Percentiles rank a stretch among this genome's conserved stretches.
Conservation (phyloP, 148 eudicot species). For the Selenicereus undatus region DNA sequence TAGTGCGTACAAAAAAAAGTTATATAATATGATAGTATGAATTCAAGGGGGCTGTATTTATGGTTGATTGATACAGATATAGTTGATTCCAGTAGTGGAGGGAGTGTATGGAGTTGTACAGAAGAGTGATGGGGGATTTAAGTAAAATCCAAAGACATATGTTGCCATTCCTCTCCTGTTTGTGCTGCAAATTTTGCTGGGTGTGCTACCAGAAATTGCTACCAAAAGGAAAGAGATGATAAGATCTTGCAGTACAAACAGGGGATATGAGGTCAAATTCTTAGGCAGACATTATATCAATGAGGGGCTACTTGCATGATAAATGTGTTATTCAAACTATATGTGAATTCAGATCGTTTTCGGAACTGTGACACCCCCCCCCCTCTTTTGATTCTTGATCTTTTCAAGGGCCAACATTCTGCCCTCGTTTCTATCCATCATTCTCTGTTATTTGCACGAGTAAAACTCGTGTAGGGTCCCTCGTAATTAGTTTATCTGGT, state of each 20-base stretch:
- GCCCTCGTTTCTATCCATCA: background rate
- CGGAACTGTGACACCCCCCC: background rate
- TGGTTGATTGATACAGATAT: background rate
- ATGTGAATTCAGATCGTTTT: conserved; percentile 9
- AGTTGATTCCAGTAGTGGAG: background rate
- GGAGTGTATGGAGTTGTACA: conserved; percentile 30
- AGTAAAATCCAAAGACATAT: conserved; percentile 22
- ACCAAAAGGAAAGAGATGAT: conserved; percentile 29
- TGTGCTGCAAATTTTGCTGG: conserved; percentile 31
- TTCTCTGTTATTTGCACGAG: background rate
- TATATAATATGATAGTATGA: background rate
- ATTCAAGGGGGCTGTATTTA: background rate
- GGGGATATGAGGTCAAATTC: conserved; percentile 18
- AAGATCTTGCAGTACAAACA: conserved; percentile 22
- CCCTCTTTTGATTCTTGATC: background rate
- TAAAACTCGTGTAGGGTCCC: background rate
- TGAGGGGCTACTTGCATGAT: background rate
- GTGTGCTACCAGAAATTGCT: conserved; percentile 24
- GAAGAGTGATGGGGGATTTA: conserved; percentile 29
- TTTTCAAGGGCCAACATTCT: conserved; percentile 18
- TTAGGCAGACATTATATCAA: conserved; percentile 10
- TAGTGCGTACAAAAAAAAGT: no score
- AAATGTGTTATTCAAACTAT: conserved; percentile 6
- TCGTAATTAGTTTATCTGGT: background rate
- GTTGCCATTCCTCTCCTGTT: conserved; percentile 21